These are phyloP conservation scores for Baudoinia panamericana DNA, from an alignment of 495 filamentous ascomycete species.

Conservation along the genomic window DNA sequence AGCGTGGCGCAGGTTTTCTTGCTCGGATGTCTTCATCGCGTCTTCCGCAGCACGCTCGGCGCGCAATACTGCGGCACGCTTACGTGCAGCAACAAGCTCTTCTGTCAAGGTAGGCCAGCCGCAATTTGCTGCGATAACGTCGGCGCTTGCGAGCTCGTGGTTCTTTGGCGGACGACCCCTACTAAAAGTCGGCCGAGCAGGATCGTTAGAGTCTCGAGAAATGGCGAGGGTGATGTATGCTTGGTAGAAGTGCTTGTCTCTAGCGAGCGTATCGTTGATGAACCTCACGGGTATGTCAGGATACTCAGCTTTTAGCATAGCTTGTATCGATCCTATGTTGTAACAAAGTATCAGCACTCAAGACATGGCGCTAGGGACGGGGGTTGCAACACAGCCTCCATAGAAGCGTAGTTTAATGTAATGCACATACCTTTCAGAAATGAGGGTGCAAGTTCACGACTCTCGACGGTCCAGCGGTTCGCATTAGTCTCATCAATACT, in stretches of 20 bases:
- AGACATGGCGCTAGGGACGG: too few species aligned
- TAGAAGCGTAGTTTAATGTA: too few species aligned
- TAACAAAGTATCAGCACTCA: too few species aligned
- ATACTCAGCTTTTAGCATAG: constrained; percentile 38
- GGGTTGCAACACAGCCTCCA: too few species aligned
- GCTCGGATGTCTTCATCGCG: constrained; percentile 15
- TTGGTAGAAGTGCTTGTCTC: constrained; percentile 33
- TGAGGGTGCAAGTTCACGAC: constrained; percentile 4
- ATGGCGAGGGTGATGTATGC: constrained; percentile 32
- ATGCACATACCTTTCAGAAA: constrained; percentile 4
- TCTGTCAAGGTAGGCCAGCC: constrained; percentile 3
- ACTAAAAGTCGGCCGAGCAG: neutral
- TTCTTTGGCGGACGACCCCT: constrained; percentile 3
- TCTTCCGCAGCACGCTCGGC: constrained; percentile 7
- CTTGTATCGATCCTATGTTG: constrained; percentile 6
- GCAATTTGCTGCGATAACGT: constrained; percentile 5
- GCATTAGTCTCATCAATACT: constrained; percentile 15
- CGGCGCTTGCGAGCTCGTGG: constrained; percentile 6
- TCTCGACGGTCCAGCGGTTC: constrained; percentile 2
- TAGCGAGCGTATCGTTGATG: constrained; percentile 33
- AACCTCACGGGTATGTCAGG: constrained; percentile 33
- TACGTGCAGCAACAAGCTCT: constrained; percentile 28
- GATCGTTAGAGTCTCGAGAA: constrained; percentile 5
- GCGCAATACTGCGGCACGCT: constrained; percentile 1
- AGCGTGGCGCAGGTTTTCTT: constrained; percentile 12